Base-by-base conservation (phyloP, 768 basidiomycete species). In the Plicaturopsis crispa region DNA sequence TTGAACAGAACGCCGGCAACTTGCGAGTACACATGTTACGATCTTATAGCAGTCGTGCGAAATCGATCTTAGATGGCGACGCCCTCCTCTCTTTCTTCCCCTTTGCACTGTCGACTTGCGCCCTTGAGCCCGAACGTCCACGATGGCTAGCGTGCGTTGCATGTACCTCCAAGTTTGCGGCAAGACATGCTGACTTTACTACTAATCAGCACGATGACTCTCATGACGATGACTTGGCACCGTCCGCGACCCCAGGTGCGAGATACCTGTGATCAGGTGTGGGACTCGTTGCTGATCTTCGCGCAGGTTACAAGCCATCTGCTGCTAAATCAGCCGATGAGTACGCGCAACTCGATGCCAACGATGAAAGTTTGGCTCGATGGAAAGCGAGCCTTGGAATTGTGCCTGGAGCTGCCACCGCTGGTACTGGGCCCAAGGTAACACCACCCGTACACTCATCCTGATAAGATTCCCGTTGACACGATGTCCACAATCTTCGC, bases 321-420 rank as follows among this genome's bases (percentile, higher is more conserved):
- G 78, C 71, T 41, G 73, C 69, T 22, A 87, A 87, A 67, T 70
- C 72, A 32, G 63, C 84, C 10, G 88, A 87, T 18, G 88, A 93
- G 57, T 87, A 89, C 32, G 84, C 87, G 18, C 63, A 80, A 26
- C 75, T 94, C 31, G 93, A 96, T 62, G 80, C 84, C 21, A 71
- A 85, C 44, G 93, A 97, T 57, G 93, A 96, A 62, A 90, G 87
- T 58, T 73, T 98, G 51, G 80, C 84, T 22, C 80, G 90, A 46
- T 98, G 94, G 94, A 98, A 98, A 59, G 89, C 88, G 26, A 90
- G 83, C 38, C 72, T 98, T 19, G 94, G 94, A 38, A 79, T 97
- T 43, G 71, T 74, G 36, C 70, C 77, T 23, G 79, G 73, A 20
- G 66, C 56, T 14, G 19, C 55, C 4, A 20, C 35, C 11, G 62